Evolutionary conservation across 1,284 basidiomycete genomes (phyloP).

Genomic region (Apiotrichum porosum): DNA sequence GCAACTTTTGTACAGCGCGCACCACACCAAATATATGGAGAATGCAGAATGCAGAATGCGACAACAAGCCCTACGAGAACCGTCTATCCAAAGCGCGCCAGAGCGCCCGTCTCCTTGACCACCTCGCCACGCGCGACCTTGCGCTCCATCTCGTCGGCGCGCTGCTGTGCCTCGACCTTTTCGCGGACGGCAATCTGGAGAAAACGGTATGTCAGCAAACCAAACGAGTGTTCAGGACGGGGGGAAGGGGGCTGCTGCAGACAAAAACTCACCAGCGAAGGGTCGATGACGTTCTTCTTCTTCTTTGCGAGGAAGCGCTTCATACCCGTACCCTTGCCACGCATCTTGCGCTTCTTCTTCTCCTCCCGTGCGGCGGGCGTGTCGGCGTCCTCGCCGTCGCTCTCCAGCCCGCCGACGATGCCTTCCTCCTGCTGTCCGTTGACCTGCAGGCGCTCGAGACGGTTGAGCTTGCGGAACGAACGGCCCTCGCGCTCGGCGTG

Average conservation of each 20-base stretch:
- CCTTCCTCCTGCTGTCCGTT: constrained; percentile 66
- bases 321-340: constrained; percentile 75
- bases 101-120: constrained; percentile 33
- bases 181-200: constrained; percentile 29
- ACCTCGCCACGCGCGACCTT: constrained; percentile 25
- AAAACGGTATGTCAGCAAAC: constrained; percentile 3
- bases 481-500: constrained; percentile 54
- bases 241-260: too few species aligned
- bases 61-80: too few species aligned
- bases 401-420: constrained; percentile 13
- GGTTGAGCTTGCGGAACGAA: constrained; percentile 65
- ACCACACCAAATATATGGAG: too few species aligned
- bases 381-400: constrained; percentile 45
- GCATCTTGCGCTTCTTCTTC: constrained; percentile 69
- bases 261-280: constrained; percentile 65
- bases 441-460: constrained; percentile 65
- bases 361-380: constrained; percentile 23
- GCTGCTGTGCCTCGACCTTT: constrained; percentile 32
- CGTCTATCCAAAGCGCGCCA: constrained; percentile 30
- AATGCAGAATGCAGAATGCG: background rate
- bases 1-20: too few species aligned
- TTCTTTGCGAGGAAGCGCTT: constrained; percentile 75
- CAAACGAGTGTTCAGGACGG: background rate
- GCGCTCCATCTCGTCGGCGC: constrained; percentile 26
- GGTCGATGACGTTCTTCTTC: constrained; percentile 88